Evolutionary conservation across 306 rosid genomes (phyloP).

Genomic region (Malus asiatica): DNA sequence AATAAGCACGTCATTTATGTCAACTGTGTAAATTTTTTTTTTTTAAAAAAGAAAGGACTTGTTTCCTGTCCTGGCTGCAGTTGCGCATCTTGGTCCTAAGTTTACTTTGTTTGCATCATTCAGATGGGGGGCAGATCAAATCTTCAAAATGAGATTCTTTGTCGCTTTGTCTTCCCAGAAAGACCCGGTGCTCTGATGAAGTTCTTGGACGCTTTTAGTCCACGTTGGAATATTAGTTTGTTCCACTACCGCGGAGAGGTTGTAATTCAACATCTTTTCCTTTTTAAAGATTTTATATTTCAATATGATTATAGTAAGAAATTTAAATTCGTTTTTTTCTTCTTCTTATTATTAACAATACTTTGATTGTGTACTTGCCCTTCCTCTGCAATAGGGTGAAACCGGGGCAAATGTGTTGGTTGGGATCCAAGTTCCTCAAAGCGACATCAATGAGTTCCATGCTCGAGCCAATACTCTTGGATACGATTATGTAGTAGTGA

Average conservation of each 20-base stretch:
- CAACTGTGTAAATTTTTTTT: too few species aligned
- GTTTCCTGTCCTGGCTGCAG: not conserved
- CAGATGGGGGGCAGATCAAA: constrained; percentile 81
- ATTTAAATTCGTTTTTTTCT: not conserved
- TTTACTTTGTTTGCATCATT: constrained; percentile 19
- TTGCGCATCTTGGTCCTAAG: not conserved
- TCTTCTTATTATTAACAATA: not conserved
- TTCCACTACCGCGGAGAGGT: constrained; percentile 88
- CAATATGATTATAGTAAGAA: not conserved
- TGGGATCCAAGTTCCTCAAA: constrained; percentile 59
- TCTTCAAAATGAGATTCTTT: constrained; percentile 68
- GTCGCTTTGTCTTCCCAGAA: constrained; percentile 85
- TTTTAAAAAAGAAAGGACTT: too few species aligned
- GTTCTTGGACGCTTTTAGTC: constrained; percentile 82
- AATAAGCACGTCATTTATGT: too few species aligned
- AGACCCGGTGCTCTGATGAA: constrained; percentile 87
- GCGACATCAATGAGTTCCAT: constrained; percentile 61
- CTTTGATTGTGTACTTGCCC: not conserved
- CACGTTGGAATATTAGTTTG: constrained; percentile 88
- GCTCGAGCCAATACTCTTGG: constrained; percentile 44
- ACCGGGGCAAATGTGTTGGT: constrained; percentile 79
- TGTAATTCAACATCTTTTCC: constrained; percentile 1
- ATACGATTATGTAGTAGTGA: constrained; percentile 65
- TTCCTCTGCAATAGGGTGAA: constrained; percentile 55
- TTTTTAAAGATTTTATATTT: not conserved